Base-by-base conservation (phyloP, 208 protist species). In the Trypanosoma theileri region DNA sequence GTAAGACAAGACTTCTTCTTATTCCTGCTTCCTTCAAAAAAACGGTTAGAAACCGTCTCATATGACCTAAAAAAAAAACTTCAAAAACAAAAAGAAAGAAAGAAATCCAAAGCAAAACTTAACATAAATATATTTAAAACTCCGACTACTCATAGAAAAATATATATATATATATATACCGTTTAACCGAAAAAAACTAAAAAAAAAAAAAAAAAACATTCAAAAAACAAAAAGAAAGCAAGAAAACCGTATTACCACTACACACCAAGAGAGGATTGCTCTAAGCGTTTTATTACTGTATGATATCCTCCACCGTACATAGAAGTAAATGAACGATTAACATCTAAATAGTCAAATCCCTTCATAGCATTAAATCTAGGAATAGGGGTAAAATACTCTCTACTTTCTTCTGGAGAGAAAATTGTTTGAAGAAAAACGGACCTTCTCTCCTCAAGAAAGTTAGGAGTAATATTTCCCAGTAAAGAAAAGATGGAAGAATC, bases 1-100 rank as follows among this genome's bases (percentile, higher is more conserved):
- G 79, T 57, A 89, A 57, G 11, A 22, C 31, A 35, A 78, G 26
- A 21, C 40, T 53, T 55, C 73, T 52, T 63, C 56, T 69, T n/a
- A 44, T 17, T 52, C 54, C 57, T 40, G 14, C 12, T 19, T 14
- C 31, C 24, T 21, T 50, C 16, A 46, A 52, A 14, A 46, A 54
- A 64, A 26, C 14, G 12, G 22, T 46, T 28, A 58, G 71, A 76
- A 61, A 82, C 16, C 62, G 41, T 60, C 45, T 71, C 64, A 75
- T 67, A 41, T 1, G 54, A 52, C 22, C 46, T 56, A 14, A 70
- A 55, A 44, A 46, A 69, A 44, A 66, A 31, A 51, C 19, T 19
- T 13, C 44, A 66, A 58, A 22, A 40, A 24, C 52, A 75, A 60
- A 60, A 63, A 28, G 68, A 77, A 61, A 58, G 48, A 56, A 48